phyloP scores from a whole-genome alignment of 306 rosid genomes.

The Dalbergia cochinchinensis region DNA sequence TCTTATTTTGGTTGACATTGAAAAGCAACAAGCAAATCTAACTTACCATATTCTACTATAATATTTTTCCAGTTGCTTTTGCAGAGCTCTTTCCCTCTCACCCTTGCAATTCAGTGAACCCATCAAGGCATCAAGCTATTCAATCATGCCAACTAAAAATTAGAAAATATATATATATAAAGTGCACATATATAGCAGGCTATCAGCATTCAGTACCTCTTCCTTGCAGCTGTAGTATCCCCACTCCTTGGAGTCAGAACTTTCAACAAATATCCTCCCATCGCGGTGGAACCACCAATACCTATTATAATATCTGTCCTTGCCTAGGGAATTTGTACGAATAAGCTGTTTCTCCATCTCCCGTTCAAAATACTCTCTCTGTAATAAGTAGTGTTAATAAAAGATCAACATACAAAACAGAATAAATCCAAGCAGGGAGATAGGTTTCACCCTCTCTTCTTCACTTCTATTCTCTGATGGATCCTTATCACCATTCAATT shows the following conservation, averaged over 20 bases:
- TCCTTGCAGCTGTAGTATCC: conserved; percentile 85
- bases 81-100: conserved; percentile 81
- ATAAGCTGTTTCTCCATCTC: conserved; percentile 81
- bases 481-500: conserved; percentile 58
- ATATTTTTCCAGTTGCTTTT: conserved; percentile 66
- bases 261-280: conserved; percentile 91
- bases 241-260: conserved; percentile 82
- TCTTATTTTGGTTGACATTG: no score
- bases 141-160: conserved; percentile 49
- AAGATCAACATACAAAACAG: conserved; percentile 36
- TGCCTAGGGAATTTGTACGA: conserved; percentile 78
- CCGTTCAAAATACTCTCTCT: conserved; percentile 83
- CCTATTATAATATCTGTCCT: conserved; percentile 77
- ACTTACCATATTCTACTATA: conserved; percentile 75
- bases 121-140: conserved; percentile 83
- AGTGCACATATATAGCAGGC: conserved; percentile 22
- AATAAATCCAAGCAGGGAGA: conserved; percentile 48
- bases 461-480: conserved; percentile 54
- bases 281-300: conserved; percentile 98
- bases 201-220: conserved; percentile 65
- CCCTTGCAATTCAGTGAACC: conserved; percentile 92
- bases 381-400: conserved; percentile 50
- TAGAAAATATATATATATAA: conserved; percentile 14
- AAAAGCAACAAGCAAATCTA: no score
- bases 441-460: conserved; percentile 74